Conservation (phyloP, 2,329 filamentous ascomycete genomes). For the Nothomitra cinnamomea region DNA sequence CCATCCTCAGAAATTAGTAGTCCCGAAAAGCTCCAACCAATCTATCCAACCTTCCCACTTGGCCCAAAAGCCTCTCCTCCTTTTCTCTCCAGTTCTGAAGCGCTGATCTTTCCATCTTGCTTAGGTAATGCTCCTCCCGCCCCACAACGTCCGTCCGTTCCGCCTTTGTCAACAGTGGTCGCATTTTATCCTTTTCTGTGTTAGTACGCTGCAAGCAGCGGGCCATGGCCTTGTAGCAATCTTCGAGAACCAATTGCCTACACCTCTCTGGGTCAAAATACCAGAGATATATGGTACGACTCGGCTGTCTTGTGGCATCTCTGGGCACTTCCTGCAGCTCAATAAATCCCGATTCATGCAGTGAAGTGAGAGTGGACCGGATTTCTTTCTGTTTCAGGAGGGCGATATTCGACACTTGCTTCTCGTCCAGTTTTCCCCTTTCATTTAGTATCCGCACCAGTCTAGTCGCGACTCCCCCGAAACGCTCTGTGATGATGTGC, state of each 20-base stretch:
- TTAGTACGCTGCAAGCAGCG: slow-evolving; percentile 66
- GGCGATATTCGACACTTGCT: slow-evolving; percentile 61
- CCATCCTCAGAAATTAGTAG: slow-evolving; percentile 31
- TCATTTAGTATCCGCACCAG: slow-evolving; percentile 72
- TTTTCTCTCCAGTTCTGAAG: slow-evolving; percentile 44
- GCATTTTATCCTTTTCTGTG: slow-evolving; percentile 54
- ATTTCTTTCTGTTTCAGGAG: slow-evolving; percentile 77
- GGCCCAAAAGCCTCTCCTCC: slow-evolving; percentile 56
- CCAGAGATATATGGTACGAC: slow-evolving; percentile 79
- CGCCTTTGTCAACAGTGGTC: slow-evolving; percentile 60
- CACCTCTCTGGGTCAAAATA: slow-evolving; percentile 69
- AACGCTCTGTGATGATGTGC: slow-evolving; percentile 59
- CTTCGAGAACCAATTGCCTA: slow-evolving; percentile 53
- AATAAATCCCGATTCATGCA: slow-evolving; percentile 74
- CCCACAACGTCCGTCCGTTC: slow-evolving; percentile 75
- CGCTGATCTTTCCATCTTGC: slow-evolving; percentile 51
- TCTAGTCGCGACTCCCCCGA: slow-evolving; percentile 60
- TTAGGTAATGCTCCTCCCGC: slow-evolving; percentile 65
- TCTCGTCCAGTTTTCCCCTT: slow-evolving; percentile 90
- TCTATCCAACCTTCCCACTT: slow-evolving; percentile 69
- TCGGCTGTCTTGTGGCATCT: slow-evolving; percentile 65
- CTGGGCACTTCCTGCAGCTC: slow-evolving; percentile 90
- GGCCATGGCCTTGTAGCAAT: slow-evolving; percentile 79
- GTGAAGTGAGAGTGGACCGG: slow-evolving; percentile 64
- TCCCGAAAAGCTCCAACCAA: slow-evolving; percentile 71